phyloP scores from a whole-genome alignment of 192 early-diverging fungal species.

The Glomus cerebriforme region DNA sequence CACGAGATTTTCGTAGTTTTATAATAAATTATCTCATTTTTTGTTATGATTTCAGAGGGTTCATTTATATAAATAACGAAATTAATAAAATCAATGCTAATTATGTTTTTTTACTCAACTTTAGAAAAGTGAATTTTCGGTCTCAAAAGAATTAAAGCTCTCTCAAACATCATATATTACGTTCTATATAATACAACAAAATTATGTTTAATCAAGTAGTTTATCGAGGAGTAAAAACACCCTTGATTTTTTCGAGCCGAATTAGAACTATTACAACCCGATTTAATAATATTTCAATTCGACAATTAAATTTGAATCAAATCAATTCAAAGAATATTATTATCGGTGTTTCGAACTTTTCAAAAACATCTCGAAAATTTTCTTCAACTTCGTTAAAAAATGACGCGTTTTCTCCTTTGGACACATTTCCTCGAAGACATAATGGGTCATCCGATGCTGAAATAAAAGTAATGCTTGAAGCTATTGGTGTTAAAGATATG shows the following conservation, averaged over 20 bases:
- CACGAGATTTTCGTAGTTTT: too few relatives aligned
- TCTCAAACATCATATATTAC: not conserved
- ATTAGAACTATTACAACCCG: not conserved
- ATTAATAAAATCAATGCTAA: too few relatives aligned
- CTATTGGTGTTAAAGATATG: conserved; percentile 75
- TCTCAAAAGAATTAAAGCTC: too few relatives aligned
- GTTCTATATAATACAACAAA: not conserved
- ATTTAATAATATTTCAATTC: not conserved
- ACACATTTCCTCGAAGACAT: conserved; percentile 85
- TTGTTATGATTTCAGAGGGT: too few relatives aligned
- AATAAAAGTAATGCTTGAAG: conserved; percentile 79
- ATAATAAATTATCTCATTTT: too few relatives aligned
- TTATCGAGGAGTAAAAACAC: not conserved
- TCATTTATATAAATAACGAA: too few relatives aligned
- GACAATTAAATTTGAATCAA: not conserved
- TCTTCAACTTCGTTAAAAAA: conserved; percentile 1
- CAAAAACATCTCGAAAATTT: not conserved
- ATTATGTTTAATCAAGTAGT: not conserved
- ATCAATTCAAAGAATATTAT: not conserved
- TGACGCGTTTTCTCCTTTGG: conserved; percentile 55
- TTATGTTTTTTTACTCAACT: too few relatives aligned
- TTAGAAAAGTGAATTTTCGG: too few relatives aligned
- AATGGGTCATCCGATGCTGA: conserved; percentile 80
- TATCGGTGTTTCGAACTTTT: not conserved
- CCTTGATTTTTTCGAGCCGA: not conserved